These are phyloP conservation scores for Glaciozyma martinii DNA, from an alignment of 768 basidiomycete genomes.

Conservation along the genomic window DNA sequence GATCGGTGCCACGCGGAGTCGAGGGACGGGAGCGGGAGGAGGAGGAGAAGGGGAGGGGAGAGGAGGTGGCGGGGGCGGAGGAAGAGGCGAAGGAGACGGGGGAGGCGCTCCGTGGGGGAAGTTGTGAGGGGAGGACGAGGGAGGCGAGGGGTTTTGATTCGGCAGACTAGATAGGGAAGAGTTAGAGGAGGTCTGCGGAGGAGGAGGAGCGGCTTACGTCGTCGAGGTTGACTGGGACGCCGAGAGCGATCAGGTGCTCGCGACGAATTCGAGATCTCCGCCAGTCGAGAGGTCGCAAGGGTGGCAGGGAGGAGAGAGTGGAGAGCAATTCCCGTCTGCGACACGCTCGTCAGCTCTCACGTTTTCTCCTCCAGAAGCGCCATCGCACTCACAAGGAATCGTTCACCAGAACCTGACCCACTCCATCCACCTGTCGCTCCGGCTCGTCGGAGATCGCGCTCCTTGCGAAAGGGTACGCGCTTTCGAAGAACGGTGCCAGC, in stretches of 20 bases:
- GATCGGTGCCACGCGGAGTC: neutral
- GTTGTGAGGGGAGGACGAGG: constrained; percentile 6
- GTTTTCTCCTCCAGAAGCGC: too few relatives aligned
- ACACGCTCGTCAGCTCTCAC: neutral
- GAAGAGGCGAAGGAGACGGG: neutral
- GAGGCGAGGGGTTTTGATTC: constrained; percentile 2
- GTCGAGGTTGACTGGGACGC: constrained; percentile 28
- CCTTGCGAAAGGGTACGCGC: constrained; percentile 4
- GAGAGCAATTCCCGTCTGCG: constrained; percentile 14
- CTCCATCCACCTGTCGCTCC: constrained; percentile 23
- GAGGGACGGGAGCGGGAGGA: constrained; percentile 10
- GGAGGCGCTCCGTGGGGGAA: neutral
- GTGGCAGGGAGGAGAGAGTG: constrained; percentile 7
- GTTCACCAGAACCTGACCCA: constrained; percentile 17
- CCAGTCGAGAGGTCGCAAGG: constrained; percentile 28
- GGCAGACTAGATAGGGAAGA: neutral
- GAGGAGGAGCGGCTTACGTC: constrained; percentile 12
- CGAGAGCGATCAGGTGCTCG: constrained; percentile 24
- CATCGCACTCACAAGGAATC: constrained; percentile 17
- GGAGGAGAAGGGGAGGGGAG: constrained; percentile 12
- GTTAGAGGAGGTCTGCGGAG: neutral
- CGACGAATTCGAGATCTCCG: constrained; percentile 17
- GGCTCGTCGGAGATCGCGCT: constrained; percentile 17
- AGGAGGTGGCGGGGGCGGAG: constrained; percentile 7
- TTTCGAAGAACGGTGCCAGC: constrained; percentile 8